Conservation (phyloP, 176 grass and related monocot genomes). For the Aegilops tauschii region DNA sequence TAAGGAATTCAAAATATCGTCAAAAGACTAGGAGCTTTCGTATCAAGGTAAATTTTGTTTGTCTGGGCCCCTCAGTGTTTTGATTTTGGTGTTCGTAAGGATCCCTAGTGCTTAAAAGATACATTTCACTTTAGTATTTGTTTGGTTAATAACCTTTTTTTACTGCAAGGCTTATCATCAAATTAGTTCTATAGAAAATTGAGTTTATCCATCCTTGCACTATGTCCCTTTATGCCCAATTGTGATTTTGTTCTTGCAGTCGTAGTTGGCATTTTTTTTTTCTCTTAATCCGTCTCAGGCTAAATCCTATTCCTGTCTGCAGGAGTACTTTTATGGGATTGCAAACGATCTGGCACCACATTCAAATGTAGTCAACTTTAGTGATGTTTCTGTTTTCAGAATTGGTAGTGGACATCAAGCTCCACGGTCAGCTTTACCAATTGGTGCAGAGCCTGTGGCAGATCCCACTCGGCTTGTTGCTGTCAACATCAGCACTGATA, state of each 20-base stretch:
- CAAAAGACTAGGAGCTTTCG: constrained; percentile 83
- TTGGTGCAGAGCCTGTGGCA: constrained; percentile 83
- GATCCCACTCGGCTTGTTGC: constrained; percentile 72
- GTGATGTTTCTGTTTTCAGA: constrained; percentile 76
- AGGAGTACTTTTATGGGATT: constrained; percentile 98
- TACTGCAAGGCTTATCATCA: no score
- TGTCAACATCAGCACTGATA: constrained; percentile 89
- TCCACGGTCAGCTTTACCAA: constrained; percentile 82
- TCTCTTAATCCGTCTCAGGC: neutral
- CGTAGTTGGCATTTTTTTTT: neutral
- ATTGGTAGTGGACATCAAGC: constrained; percentile 94
- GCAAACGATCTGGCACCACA: constrained; percentile 90
- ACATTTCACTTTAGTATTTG: neutral
- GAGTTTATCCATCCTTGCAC: no score
- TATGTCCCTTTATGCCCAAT: neutral
- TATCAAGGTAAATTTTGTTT: constrained; percentile 56
- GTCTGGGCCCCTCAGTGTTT: neutral
- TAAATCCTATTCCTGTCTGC: constrained; percentile 5
- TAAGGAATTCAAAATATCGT: constrained; percentile 86
- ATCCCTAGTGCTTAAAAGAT: neutral
- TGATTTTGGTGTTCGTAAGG: neutral
- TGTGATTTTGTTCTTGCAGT: neutral
- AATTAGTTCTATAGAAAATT: no score
- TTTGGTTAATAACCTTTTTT: neutral
- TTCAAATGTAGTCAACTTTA: constrained; percentile 92